A percentile compares a stretch with the other conserved stretches of the same genome.
Conservation (phyloP, 352 stramenopile species). For the Globisporangium nunn region DNA sequence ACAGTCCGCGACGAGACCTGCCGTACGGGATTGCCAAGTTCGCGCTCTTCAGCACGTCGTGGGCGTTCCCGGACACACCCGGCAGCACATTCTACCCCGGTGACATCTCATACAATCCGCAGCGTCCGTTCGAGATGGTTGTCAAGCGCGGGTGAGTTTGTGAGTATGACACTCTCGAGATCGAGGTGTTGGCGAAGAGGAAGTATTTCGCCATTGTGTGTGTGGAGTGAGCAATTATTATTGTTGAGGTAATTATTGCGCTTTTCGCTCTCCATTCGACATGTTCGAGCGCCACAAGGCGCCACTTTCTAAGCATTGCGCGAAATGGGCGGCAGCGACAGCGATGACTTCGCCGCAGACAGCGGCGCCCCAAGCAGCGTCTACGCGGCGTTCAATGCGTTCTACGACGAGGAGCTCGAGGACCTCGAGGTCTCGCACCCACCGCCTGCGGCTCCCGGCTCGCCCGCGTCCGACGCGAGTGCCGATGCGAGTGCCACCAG, state of each 20-base stretch:
- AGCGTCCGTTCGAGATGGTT: slow-evolving; percentile 10
- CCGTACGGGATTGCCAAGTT: slow-evolving; percentile 33
- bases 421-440: neutral
- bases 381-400: slow-evolving; percentile 12
- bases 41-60: slow-evolving; percentile 29
- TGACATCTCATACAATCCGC: slow-evolving; percentile 20
- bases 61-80: slow-evolving; percentile 27
- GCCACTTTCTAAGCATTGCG: neutral
- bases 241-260: too few species aligned
- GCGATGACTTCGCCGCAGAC: neutral
- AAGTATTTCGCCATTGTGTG: too few species aligned
- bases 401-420: slow-evolving; percentile 14
- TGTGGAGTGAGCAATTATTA: too few species aligned
- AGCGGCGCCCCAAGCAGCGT: slow-evolving; percentile 1
- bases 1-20: neutral
- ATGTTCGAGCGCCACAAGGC: too few species aligned
- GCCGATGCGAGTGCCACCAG: neutral
- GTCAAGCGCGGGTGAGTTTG: slow-evolving; percentile 3
- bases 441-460: neutral
- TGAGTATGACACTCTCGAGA: too few species aligned
- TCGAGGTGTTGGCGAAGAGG: too few species aligned
- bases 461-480: neutral
- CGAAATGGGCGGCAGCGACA: slow-evolving; percentile 4
- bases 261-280: too few species aligned
- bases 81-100: slow-evolving; percentile 39